Conservation (phyloP, 2,329 filamentous ascomycete species). For the Ascochyta fabae region DNA sequence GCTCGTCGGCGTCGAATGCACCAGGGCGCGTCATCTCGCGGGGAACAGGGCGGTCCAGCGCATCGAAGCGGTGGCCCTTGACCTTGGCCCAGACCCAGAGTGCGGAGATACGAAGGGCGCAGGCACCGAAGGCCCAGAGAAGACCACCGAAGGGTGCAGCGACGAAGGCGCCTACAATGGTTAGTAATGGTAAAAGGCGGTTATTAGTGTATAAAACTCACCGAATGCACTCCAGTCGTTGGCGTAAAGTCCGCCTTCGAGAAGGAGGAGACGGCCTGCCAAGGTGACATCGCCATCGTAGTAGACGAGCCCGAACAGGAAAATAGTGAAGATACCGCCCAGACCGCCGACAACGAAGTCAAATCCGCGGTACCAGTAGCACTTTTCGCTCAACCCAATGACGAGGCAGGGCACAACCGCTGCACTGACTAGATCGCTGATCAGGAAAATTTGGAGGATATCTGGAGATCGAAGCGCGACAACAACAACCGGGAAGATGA, state of each 20-base stretch:
- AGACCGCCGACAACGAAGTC: constrained; percentile 80
- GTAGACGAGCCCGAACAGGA: constrained; percentile 81
- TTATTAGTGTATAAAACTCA: constrained; percentile 14
- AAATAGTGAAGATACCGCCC: constrained; percentile 79
- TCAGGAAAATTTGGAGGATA: constrained; percentile 82
- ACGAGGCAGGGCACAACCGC: constrained; percentile 76
- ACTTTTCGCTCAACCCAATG: constrained; percentile 70
- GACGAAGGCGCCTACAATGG: constrained; percentile 67
- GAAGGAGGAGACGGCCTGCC: constrained; percentile 72
- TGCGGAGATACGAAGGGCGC: constrained; percentile 64
- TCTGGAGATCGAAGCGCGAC: constrained; percentile 76
- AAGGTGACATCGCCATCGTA: constrained; percentile 70
- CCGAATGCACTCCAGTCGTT: constrained; percentile 84
- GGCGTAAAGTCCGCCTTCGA: constrained; percentile 76
- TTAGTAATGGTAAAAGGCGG: constrained; percentile 14
- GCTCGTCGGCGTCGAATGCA: constrained; percentile 33
- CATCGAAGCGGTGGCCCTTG: constrained; percentile 69
- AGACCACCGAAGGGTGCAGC: constrained; percentile 78
- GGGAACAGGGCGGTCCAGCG: constrained; percentile 61
- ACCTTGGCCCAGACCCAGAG: constrained; percentile 65
- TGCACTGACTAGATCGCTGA: constrained; percentile 79
- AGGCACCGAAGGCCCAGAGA: constrained; percentile 71
- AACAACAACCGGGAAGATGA: constrained; percentile 77
- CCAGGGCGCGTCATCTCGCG: constrained; percentile 13
- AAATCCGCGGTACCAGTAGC: constrained; percentile 78